A percentile compares a stretch with the other conserved stretches of the same genome.
phyloP scores from a whole-genome alignment of 179 eudicot species.

The Heliamphora pulchella region DNA sequence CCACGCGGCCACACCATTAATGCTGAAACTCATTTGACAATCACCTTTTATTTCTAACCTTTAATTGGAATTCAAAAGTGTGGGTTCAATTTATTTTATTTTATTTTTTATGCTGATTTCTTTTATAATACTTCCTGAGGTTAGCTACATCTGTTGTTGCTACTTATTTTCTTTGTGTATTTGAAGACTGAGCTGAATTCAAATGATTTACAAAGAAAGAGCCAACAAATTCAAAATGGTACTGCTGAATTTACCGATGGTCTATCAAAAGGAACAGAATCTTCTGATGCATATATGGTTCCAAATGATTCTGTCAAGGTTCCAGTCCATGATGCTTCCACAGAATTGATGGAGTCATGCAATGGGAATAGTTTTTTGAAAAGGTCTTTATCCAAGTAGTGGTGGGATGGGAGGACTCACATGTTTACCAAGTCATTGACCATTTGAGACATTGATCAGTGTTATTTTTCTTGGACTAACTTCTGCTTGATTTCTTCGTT shows the following conservation, averaged over 20 bases:
- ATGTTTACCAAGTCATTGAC: neutral
- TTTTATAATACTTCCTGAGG: neutral
- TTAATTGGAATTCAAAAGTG: neutral
- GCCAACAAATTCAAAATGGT: slow-evolving; percentile 16
- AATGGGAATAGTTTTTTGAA: slow-evolving; percentile 51
- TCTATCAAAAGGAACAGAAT: slow-evolving; percentile 13
- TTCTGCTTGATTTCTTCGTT: slow-evolving; percentile 12
- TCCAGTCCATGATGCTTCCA: slow-evolving; percentile 29
- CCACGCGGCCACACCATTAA: neutral
- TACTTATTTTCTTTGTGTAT: neutral
- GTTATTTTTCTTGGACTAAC: neutral
- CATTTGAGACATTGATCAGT: slow-evolving; percentile 8
- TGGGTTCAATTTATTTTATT: neutral
- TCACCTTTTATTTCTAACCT: neutral
- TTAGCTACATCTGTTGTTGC: neutral
- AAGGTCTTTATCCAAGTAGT: slow-evolving; percentile 38
- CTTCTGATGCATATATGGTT: slow-evolving; percentile 15
- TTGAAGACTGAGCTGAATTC: slow-evolving; percentile 24
- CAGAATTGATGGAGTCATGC: slow-evolving; percentile 31
- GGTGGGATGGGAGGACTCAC: neutral
- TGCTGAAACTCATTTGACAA: neutral
- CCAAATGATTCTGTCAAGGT: slow-evolving; percentile 19
- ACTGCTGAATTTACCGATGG: slow-evolving; percentile 10
- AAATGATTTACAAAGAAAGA: slow-evolving; percentile 15
- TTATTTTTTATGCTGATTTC: neutral